Percentiles rank a stretch among this genome's conserved stretches.
Conservation (phyloP, 2,329 filamentous ascomycete species). For the Chaetomiaceae sp. region DNA sequence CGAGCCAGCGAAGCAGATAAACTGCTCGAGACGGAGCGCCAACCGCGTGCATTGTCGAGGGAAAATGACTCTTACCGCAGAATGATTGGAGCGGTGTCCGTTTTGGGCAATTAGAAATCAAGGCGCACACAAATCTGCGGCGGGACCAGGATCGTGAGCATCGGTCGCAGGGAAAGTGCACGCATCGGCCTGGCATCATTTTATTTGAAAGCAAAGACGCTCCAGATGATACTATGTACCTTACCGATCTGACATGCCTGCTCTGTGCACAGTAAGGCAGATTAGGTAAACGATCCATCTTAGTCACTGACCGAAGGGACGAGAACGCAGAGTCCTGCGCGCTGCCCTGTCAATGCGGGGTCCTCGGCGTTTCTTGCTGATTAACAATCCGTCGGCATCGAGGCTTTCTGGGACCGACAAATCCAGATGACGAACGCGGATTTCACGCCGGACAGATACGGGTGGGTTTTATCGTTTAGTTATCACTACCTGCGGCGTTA, state of each 20-base stretch:
- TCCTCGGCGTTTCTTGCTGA: conserved; percentile 12
- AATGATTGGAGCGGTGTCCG: conserved; percentile 1
- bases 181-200: conserved; percentile 6
- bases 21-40: background rate
- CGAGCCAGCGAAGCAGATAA: conserved; percentile 7
- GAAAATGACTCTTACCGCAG: conserved; percentile 12
- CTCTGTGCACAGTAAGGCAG: too few species aligned
- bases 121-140: background rate
- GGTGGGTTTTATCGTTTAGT: background rate
- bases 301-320: background rate
- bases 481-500: too few species aligned
- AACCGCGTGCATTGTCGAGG: conserved; percentile 5
- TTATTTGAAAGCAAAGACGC: conserved; percentile 1
- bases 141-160: background rate
- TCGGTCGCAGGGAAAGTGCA: conserved; percentile 6
- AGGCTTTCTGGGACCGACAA: background rate
- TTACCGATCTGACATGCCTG: background rate
- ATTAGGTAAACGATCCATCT: conserved; percentile 3
- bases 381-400: conserved; percentile 1
- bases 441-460: background rate
- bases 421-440: background rate
- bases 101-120: conserved; percentile 16
- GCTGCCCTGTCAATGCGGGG: conserved; percentile 5
- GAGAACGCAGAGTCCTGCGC: conserved; percentile 1
- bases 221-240: background rate